Evolutionary conservation across 2,329 filamentous ascomycete genomes (phyloP), one percentile per base, ranked within the genome.

Genomic region (Acephala macrosclerotiorum): DNA sequence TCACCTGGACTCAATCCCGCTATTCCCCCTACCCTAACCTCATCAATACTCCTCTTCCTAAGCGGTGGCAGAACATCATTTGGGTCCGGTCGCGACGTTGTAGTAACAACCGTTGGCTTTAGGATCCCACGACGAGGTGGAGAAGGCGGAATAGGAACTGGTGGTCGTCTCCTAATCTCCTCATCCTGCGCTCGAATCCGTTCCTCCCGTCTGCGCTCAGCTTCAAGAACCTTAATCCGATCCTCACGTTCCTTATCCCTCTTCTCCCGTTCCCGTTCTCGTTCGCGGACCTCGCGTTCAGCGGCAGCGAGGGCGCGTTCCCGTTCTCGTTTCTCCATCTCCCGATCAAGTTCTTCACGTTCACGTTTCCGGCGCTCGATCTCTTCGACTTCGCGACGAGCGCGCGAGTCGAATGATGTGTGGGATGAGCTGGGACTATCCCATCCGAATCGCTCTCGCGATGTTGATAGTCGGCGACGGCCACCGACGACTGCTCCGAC

Each of bases 121-220:
- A 53, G 12, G 12, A 53, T 53, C 3, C 49, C 49, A 5, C 49
- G 14, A 2, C 49, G 25, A 29, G 49, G 49, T 14, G 49, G 49
- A 7, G 25, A 33, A 11, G 49, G 49, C 25, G 49, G 68, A 3
- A 72, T 51, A 20, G 74, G 73, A 16, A 75, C 68, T 1, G 65
- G 69, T 25, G 75, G 73, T 25, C 75, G 61, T 7, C 68, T 67
- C 33, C 67, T 61, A 40, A 77, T 77, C 11, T 72, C 75, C 14
- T 73, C 73, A 56, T 77, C 70, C 12, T 75, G 72, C n/a, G 47
- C 65, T 16, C 64, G 57, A 33, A 75, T 73, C 11, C 63, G 63
- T 47, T 70, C 70, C 26, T 60, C 68, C 29, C 66, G 67, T 14
- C 68, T 66, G 35, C 61, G 60, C 25, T 66, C 64, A 1, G 66